phyloP scores from a whole-genome alignment of 352 stramenopile genomes.

The Thalassiosira livingstoniorum region DNA sequence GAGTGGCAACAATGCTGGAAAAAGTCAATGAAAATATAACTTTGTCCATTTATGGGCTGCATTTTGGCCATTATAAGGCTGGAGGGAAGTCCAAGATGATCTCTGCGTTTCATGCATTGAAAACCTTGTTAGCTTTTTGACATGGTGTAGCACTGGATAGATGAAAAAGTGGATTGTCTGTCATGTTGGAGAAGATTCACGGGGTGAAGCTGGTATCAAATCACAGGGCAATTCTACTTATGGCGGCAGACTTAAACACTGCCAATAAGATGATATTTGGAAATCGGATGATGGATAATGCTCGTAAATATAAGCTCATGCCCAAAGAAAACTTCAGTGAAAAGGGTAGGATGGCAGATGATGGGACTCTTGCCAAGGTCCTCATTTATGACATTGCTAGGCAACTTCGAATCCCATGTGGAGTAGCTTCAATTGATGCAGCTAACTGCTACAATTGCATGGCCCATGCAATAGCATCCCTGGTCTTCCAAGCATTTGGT shows the following conservation, averaged over 20 bases:
- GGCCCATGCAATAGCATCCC: conserved; percentile 11
- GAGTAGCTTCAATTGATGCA: conserved; percentile 7
- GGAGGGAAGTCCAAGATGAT: background rate
- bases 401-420: background rate
- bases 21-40: conserved; percentile 4
- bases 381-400: background rate
- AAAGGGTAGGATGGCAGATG: background rate
- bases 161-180: too few relatives aligned
- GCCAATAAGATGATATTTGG: background rate
- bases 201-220: too few relatives aligned
- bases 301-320: background rate
- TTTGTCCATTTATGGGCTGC: background rate
- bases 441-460: conserved; percentile 16
- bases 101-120: background rate
- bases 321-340: background rate
- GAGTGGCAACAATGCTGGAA: conserved; percentile 2
- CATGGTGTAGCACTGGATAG: too few relatives aligned
- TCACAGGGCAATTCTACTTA: too few relatives aligned
- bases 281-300: background rate
- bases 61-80: background rate
- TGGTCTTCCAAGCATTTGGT: conserved; percentile 17
- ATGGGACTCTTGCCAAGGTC: background rate
- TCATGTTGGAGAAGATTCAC: too few relatives aligned
- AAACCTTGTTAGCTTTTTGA: too few relatives aligned
- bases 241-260: background rate